Base-by-base conservation (phyloP, 768 basidiomycete species). In the Mycena chlorophos region DNA sequence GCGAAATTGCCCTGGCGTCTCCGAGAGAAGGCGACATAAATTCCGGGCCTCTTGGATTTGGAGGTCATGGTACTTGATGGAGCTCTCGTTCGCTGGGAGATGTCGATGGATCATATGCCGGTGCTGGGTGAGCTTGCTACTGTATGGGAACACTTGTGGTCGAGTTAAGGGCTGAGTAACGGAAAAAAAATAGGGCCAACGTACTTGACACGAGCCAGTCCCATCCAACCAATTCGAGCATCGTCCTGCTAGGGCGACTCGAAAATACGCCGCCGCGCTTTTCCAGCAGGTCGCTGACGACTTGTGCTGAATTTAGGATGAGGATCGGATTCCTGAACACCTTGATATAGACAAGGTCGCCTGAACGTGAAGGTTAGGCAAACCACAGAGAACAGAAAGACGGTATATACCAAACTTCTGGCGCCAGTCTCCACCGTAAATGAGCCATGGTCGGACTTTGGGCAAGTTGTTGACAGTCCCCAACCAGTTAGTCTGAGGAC, bases 191-290 rank as follows among this genome's bases (percentile, higher is more conserved):
- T 19, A 34, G 5, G 26, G 26, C 16, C n/a, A 4, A 42, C 54
- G 30, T 37, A 60, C 58, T 42, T 38, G 75, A 77, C 58, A 79
- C 73, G 4, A 77, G 59, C 78, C 77, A 79, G 55, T 75, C 69
- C 72, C 73, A 80, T 5, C 79, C 79, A 57, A 29, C 79, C 75
- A 23, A 70, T n/a, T n/a, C 71, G 5, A 75, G 67, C 78, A 81
- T 78, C 13, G 74, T 72, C 55, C 65, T 62, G 17, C 64, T 43
- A 8, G 77, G 76, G 20, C 80, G 66, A 17, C 74, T 78, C 17
- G 79, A 79, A 60, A 79, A 82, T 3, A 69, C 75, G 46, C 56
- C 66, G 37, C 77, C 72, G 38, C 78, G 70, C 50, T 71, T 78
- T 59, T 82, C 78, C 25, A 82, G 67, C 5, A 82, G 71, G 26